Base-by-base conservation (phyloP, 2,329 filamentous ascomycete species). In the Penicillium olsonii region DNA sequence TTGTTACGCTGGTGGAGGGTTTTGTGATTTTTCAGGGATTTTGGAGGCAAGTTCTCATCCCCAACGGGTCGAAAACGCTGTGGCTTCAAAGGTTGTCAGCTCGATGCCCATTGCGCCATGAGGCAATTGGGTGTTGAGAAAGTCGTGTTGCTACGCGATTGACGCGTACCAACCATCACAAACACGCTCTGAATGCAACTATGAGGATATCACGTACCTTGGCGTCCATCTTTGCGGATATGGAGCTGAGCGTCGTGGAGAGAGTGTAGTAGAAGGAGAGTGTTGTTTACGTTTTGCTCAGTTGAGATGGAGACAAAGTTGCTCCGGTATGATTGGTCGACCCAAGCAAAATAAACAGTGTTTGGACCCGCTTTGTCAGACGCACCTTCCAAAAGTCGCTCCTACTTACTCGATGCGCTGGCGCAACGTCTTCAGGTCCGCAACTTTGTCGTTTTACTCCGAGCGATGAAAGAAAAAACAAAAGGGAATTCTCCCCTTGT, bases 1-100 rank as follows among this genome's bases (percentile, higher is more conserved):
- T 95, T 95, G 74, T 90, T 87, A 55, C 87, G 87, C 62, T 90
- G 85, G 62, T 95, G 89, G 54, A 91, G 75, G 45, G 81, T 75
- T 67, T 84, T 84, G 59, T 81, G 81, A 52, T 77, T 56, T 45
- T 68, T 65, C 37, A 69, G 71, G 45, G 75, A 69, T 45, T 78
- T 74, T 42, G 77, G 70, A 51, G 78, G 53, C 39, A 48, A 73
- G 70, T 94, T 94, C 73, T 95, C 90, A 74, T 90, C 87, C 44
- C 76, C 76, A 66, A 79, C 79, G 63, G 80, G 75, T 68, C 82
- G 81, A 68, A 84, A 71, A 71, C 87, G 82, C 70, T 87, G 87
- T 54, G 88, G 88, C 89, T 92, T 65, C 45, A 56, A 42, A 44
- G 44, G 27, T 37, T 37, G 52, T 41, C 38, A 57, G 48, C 48